Evolutionary conservation across 176 grass and related monocot species (phyloP).

Genomic region (Aegilops sharonensis): DNA sequence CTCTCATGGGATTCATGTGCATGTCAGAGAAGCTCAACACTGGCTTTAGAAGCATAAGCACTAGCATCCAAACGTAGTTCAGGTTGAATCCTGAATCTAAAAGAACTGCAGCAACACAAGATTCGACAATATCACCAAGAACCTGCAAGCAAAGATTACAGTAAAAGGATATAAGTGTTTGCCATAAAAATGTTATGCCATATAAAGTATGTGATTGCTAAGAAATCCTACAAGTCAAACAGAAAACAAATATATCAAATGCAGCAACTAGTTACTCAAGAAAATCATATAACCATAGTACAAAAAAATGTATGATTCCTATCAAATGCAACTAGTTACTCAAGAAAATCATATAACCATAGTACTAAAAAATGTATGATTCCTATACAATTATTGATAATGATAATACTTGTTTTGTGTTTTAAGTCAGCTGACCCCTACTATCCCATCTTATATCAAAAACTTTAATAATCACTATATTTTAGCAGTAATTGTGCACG

Average conservation of each 20-base stretch:
- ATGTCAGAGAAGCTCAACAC: conserved; percentile 62
- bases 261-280: background rate
- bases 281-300: background rate
- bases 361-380: conserved; percentile 6
- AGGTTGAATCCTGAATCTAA: conserved; percentile 80
- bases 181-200: conserved; percentile 10
- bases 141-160: conserved; percentile 58
- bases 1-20: conserved; percentile 75
- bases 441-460: background rate
- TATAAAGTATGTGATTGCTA: background rate
- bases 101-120: conserved; percentile 89
- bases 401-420: background rate
- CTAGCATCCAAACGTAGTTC: conserved; percentile 70
- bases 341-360: background rate
- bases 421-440: background rate
- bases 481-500: conserved; percentile 10
- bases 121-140: conserved; percentile 97
- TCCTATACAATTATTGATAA: conserved; percentile 22
- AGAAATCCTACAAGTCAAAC: conserved; percentile 9
- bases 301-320: conserved; percentile 14
- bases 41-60: conserved; percentile 65
- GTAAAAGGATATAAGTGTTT: conserved; percentile 26
- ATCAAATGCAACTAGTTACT: background rate
- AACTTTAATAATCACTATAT: conserved; percentile 9
- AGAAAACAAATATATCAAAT: conserved; percentile 8